Base-by-base conservation (phyloP, 1,284 basidiomycete species). In the Puccinia horiana region DNA sequence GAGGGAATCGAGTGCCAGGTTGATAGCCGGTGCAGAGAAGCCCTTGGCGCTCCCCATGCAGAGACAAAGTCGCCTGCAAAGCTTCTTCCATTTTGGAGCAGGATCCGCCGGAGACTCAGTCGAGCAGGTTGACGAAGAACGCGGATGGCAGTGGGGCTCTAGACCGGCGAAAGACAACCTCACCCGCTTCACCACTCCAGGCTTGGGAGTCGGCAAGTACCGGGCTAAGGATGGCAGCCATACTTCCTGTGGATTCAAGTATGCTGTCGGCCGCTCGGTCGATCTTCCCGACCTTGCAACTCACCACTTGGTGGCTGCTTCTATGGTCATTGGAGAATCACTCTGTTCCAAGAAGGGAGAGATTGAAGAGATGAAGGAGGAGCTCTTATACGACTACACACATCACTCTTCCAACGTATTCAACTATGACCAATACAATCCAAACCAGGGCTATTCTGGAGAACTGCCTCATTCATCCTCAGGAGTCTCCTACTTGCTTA, bases 51-150 rank as follows among this genome's bases (percentile, higher is more conserved):
- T 14, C 40, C 58, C 70, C n/a, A 52, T 67, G 5, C 70, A 56
- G 37, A 72, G 79, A 29, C 56, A 63, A 47, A 75, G 47, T 56
- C 56, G 40, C 12, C 12, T 75, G 11, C 58, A 56, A 40, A 37
- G 29, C 12, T 81, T 47, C 35, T 61, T 81, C 14, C 35, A 56
- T 35, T 65, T 61, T 52, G 47, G 70, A 23, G 35, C 32, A 49
- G 54, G 16, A 0, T 73, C 35, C 11, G 20, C 26, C 3, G 40
- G 37, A 1, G 49, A 52, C 16, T 54, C 54, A 11, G 61, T 81
- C 29, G 79, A 81, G 58, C 49, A 80, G 16, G 40, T 81, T 32
- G 79, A 73, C 44, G 56, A 81, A 18, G 79, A 81, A 74, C 37
- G 69, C 18, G 70, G 79, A 12, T 81, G 69, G 70, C n/a, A 47